A percentile compares a stretch with the other conserved stretches of the same genome.
Conservation (phyloP, 2,329 filamentous ascomycete species). For the Aspergillaceae sp. region DNA sequence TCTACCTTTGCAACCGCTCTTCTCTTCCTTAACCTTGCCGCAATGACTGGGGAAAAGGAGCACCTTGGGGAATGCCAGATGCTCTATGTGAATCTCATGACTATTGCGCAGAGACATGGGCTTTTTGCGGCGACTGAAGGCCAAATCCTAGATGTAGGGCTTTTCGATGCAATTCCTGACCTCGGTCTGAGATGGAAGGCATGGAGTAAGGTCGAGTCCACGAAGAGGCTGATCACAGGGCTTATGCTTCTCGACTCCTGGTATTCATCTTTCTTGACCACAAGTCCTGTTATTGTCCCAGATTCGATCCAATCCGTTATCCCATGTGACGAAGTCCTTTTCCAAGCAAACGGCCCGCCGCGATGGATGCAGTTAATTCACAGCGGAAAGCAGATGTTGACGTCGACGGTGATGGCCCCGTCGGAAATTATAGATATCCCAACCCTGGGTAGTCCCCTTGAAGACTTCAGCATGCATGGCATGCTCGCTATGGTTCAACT, state of each 20-base stretch:
- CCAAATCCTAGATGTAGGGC: constrained; percentile 30
- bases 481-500: constrained; percentile 35
- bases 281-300: constrained; percentile 39
- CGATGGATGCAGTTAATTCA: constrained; percentile 32
- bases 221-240: constrained; percentile 43
- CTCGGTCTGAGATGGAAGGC: constrained; percentile 43
- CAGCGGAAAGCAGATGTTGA: constrained; percentile 25
- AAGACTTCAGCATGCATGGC: constrained; percentile 30
- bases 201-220: constrained; percentile 46
- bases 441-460: constrained; percentile 21
- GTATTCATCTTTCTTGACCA: constrained; percentile 41
- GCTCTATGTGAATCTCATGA: constrained; percentile 44
- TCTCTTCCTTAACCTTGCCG: constrained; percentile 42
- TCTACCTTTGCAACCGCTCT: constrained; percentile 41
- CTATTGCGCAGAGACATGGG: constrained; percentile 42
- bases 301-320: constrained; percentile 41
- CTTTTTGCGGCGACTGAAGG: constrained; percentile 43
- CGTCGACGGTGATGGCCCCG: constrained; percentile 26
- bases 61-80: constrained; percentile 43
- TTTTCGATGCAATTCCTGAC: constrained; percentile 38
- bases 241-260: constrained; percentile 41
- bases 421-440: constrained; percentile 30
- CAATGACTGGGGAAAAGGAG: constrained; percentile 40
- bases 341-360: constrained; percentile 31
- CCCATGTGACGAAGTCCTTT: constrained; percentile 39